phyloP scores from a whole-genome alignment of 495 filamentous ascomycete genomes.

The Aspergillus wentii region DNA sequence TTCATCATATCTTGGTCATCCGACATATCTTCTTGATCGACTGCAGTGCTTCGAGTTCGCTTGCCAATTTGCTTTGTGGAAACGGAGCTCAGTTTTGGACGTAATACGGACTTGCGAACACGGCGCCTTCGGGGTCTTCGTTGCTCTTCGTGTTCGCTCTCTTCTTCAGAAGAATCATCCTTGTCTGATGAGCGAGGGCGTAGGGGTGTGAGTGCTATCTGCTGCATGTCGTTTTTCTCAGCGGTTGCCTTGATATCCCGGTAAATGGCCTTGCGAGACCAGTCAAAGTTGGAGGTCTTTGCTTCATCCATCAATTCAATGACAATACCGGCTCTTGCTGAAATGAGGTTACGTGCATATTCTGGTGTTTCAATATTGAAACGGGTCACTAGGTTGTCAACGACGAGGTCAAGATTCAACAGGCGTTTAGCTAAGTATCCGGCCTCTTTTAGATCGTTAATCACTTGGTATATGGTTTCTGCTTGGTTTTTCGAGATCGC shows the following conservation, averaged over 20 bases:
- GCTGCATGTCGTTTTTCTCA: slow-evolving; percentile 16
- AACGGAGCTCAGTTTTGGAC: slow-evolving; percentile 40
- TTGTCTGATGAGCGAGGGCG: slow-evolving; percentile 17
- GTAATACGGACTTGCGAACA: slow-evolving; percentile 46
- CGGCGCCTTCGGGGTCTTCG: slow-evolving; percentile 19
- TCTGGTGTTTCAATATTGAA: slow-evolving; percentile 27
- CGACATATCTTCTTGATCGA: slow-evolving; percentile 24
- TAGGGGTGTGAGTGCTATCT: slow-evolving; percentile 30
- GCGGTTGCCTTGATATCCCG: slow-evolving; percentile 34
- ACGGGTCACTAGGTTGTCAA: slow-evolving; percentile 20
- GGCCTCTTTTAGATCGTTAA: slow-evolving; percentile 32
- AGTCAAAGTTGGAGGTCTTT: slow-evolving; percentile 31
- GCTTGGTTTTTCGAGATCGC: slow-evolving; percentile 30
- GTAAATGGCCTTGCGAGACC: slow-evolving; percentile 42
- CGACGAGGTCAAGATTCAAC: slow-evolving; percentile 35
- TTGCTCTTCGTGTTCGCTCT: slow-evolving; percentile 17
- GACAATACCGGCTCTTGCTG: slow-evolving; percentile 25
- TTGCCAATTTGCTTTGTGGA: slow-evolving; percentile 40
- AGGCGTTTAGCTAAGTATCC: slow-evolving; percentile 43
- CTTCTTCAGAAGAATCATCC: slow-evolving; percentile 37
- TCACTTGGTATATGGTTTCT: slow-evolving; percentile 31
- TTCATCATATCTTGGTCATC: slow-evolving; percentile 30
- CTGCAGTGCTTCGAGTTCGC: slow-evolving; percentile 39
- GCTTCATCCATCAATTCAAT: slow-evolving; percentile 34
- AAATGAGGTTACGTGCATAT: slow-evolving; percentile 33